Evolutionary conservation across 1,284 basidiomycete genomes (phyloP), one percentile per base, ranked within the genome.

Genomic region (Irpex sp.): DNA sequence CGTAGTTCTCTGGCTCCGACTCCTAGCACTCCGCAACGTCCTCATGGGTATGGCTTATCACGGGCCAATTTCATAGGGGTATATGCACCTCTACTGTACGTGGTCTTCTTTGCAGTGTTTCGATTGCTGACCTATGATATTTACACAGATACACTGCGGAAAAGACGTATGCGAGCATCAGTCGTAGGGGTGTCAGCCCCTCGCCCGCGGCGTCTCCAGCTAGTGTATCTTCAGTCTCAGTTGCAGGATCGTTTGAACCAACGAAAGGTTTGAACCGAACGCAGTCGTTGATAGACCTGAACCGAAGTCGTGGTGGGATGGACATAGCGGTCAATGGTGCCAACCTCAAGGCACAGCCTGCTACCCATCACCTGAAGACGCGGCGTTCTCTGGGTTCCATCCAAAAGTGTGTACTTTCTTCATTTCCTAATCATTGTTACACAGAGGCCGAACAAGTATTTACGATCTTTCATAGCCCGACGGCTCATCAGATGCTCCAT

Each of bases 241-340:
- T 33, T 19, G 57, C 53, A 7, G 53, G 53, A 35, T 9, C 53
- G 7, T 35, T 55, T 17, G 53, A 55, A 36, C 11, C 26, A 0
- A n/a, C 31, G 36, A 57, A 36, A 39, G 43, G 15, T 37, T 37
- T 39, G 55, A 43, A 13, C 17, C 37, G 21, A 31, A 31, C 47
- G 0, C n/a, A 7, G 13, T 43, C 58, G 26, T 19, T 50, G 13
- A 21, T 50, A 19, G 19, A 61, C 4, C 37, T 64, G 55, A 64
- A 64, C 50, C 54, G 60, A 50, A 64, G 43, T 26, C 60, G 63
- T 9, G 57, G 63, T 5, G 56, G 60, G 11, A n/a, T 15, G 26
- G 55, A 37, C 11, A 36, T 61, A 37, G 33, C 15, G n/a, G 21
- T 55, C 37, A 58, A 64, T 39, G 50, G 60, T 59, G 51, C 57